Conservation (phyloP, 169 alveolate genomes). For the Cryptosporidium ryanae region DNA sequence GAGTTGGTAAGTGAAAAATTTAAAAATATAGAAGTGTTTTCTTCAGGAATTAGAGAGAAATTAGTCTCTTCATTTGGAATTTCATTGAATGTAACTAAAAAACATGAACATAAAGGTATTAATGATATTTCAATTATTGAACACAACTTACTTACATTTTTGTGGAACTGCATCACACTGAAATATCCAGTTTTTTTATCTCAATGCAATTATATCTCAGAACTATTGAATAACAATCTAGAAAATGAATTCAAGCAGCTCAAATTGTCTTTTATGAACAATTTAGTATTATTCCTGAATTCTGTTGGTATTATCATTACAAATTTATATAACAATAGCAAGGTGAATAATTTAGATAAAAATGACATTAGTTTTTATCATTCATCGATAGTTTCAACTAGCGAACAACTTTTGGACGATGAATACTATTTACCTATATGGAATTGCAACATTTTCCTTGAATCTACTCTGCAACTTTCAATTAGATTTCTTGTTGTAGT, state of each 20-base stretch:
- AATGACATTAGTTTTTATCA: slow-evolving; percentile 24
- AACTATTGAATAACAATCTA: background rate
- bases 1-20: background rate
- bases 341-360: background rate
- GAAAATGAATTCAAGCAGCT: slow-evolving; percentile 8
- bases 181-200: slow-evolving; percentile 37
- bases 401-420: slow-evolving; percentile 42
- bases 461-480: slow-evolving; percentile 31
- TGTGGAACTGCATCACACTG: slow-evolving; percentile 65
- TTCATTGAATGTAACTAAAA: background rate
- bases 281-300: slow-evolving; percentile 19
- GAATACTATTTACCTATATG: slow-evolving; percentile 34
- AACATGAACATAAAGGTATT: background rate
- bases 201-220: slow-evolving; percentile 6
- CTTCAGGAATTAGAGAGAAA: slow-evolving; percentile 23
- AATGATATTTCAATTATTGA: slow-evolving; percentile 3
- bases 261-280: slow-evolving; percentile 33
- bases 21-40: slow-evolving; percentile 24
- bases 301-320: slow-evolving; percentile 54
- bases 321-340: slow-evolving; percentile 1
- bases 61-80: slow-evolving; percentile 37
- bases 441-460: slow-evolving; percentile 34
- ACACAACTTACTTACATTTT: slow-evolving; percentile 14
- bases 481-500: slow-evolving; percentile 33
- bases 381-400: slow-evolving; percentile 47